phyloP scores from a whole-genome alignment of 139 green algal species.

The Coelastrella sp. region DNA sequence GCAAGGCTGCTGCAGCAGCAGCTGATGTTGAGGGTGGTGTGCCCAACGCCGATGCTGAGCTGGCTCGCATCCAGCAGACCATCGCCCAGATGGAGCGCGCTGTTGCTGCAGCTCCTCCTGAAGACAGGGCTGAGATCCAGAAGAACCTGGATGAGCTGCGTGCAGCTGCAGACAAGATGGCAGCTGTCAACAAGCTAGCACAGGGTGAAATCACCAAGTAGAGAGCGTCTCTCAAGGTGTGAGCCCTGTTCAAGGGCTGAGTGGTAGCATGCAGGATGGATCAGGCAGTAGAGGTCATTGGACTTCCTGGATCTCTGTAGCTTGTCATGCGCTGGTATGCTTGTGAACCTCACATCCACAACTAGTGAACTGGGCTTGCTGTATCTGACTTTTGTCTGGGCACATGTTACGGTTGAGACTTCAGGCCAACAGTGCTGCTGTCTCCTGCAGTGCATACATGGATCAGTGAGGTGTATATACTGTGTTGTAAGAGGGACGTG shows the following conservation, averaged over 20 bases:
- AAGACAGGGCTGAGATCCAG: slow-evolving; percentile 43
- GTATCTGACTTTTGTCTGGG: too few relatives aligned
- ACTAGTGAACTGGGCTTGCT: too few relatives aligned
- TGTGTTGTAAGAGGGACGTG: too few relatives aligned
- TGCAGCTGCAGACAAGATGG: slow-evolving; percentile 26
- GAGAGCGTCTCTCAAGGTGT: too few relatives aligned
- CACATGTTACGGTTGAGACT: too few relatives aligned
- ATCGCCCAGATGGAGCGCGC: slow-evolving; percentile 49
- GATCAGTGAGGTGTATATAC: too few relatives aligned
- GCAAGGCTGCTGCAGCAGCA: slow-evolving; percentile 6
- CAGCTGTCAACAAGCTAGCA: slow-evolving; percentile 39
- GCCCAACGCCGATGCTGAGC: not conserved
- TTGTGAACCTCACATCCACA: too few relatives aligned
- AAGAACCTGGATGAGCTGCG: slow-evolving; percentile 42
- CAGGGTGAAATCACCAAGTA: not conserved
- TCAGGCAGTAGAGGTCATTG: not conserved
- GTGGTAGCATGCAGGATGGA: not conserved
- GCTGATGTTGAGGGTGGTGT: not conserved
- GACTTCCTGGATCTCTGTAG: too few relatives aligned
- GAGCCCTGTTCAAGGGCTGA: not conserved
- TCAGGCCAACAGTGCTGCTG: too few relatives aligned
- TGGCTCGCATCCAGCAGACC: slow-evolving; percentile 44
- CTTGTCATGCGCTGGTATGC: too few relatives aligned
- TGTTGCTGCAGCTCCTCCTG: slow-evolving; percentile 26
- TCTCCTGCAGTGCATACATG: too few relatives aligned